Evolutionary conservation across 1,284 basidiomycete species (phyloP).

Genomic region (Apiotrichum siamense): DNA sequence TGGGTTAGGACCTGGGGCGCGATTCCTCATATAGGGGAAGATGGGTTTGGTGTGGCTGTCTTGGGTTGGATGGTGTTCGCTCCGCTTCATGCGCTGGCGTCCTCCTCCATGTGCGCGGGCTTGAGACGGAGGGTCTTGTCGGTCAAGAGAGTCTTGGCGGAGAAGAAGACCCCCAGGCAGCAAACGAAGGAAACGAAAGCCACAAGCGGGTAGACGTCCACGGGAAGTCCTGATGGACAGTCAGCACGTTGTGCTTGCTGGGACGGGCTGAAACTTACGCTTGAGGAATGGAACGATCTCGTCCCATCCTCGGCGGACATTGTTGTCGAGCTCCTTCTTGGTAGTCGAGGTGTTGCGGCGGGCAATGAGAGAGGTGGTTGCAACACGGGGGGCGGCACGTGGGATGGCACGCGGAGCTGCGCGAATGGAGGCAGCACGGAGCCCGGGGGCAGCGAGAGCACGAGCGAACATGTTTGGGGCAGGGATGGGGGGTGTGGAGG

Average conservation of each 20-base stretch:
- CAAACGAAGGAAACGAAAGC: slow-evolving; percentile 3
- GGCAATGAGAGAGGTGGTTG: not conserved
- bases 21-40: no score
- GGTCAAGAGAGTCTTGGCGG: not conserved
- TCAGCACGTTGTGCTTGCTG: not conserved
- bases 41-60: no score
- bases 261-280: not conserved
- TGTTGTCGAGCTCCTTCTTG: slow-evolving; percentile 2
- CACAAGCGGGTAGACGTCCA: slow-evolving; percentile 9
- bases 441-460: not conserved
- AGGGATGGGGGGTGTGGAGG: no score
- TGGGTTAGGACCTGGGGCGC: no score
- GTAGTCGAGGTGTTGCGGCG: not conserved
- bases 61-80: no score
- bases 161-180: slow-evolving; percentile 5
- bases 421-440: slow-evolving; percentile 4
- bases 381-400: not conserved
- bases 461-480: slow-evolving; percentile 3
- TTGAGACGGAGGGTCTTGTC: slow-evolving; percentile 4
- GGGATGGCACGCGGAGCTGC: not conserved
- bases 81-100: no score
- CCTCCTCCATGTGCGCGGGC: not conserved
- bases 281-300: slow-evolving; percentile 8
- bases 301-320: slow-evolving; percentile 8
- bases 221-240: slow-evolving; percentile 3